These are phyloP conservation scores for Pseudonitzschia multistriata DNA, from an alignment of 108 stramenopile genomes.

Conservation along the genomic window DNA sequence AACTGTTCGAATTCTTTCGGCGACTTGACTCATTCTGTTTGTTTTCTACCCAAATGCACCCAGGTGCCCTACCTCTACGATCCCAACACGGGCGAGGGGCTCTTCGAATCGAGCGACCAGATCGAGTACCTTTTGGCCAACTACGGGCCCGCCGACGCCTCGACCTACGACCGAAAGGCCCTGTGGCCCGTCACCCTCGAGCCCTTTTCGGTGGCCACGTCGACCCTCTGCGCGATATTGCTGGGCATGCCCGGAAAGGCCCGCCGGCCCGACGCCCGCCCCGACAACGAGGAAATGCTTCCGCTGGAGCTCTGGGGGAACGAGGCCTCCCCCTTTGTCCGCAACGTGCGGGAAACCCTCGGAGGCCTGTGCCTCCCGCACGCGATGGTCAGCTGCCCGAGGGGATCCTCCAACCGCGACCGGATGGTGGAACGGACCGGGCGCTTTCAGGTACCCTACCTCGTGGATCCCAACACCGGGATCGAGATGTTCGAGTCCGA, in stretches of 20 bases:
- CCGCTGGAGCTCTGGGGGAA: slow-evolving; percentile 84
- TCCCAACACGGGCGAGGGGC: slow-evolving; percentile 65
- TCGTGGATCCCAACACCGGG: slow-evolving; percentile 89
- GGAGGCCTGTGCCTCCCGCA: slow-evolving; percentile 76
- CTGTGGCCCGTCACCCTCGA: slow-evolving; percentile 67
- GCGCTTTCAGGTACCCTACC: slow-evolving; percentile 82
- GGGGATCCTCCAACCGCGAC: slow-evolving; percentile 83
- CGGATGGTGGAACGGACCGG: slow-evolving; percentile 70
- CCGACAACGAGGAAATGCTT: slow-evolving; percentile 74
- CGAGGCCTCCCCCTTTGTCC: slow-evolving; percentile 83
- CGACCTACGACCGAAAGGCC: slow-evolving; percentile 53
- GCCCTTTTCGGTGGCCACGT: slow-evolving; percentile 53
- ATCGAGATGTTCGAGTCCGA: slow-evolving; percentile 75
- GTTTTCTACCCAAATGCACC: not conserved
- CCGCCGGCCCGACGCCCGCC: slow-evolving; percentile 52
- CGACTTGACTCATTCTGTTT: not conserved
- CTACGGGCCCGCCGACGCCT: slow-evolving; percentile 60
- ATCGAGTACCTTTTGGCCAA: slow-evolving; percentile 76
- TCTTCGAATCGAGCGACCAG: slow-evolving; percentile 78
- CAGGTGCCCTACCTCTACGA: slow-evolving; percentile 76
- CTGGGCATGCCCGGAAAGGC: slow-evolving; percentile 50
- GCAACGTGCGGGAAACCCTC: slow-evolving; percentile 73
- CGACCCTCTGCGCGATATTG: slow-evolving; percentile 47
- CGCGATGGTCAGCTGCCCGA: slow-evolving; percentile 65
- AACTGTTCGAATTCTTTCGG: not conserved